Evolutionary conservation across 768 basidiomycete genomes (phyloP), one percentile per base, ranked within the genome.

Genomic region (Termitomyces sp.): DNA sequence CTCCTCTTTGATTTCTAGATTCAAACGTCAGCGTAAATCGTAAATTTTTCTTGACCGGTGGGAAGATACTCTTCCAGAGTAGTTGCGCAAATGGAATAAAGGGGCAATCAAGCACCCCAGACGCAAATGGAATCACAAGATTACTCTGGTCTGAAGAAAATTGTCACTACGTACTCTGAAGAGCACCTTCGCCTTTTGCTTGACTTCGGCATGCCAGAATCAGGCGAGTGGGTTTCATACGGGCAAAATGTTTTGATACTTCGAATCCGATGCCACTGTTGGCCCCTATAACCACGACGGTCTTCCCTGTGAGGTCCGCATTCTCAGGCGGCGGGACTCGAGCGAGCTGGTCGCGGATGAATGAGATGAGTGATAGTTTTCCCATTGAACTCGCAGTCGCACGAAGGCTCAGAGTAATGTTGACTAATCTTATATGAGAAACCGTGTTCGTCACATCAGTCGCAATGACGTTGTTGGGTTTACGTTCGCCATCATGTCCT

Each of bases 181-280:
- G 36, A 5, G 79, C 77, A 12, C 63, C 69, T 48, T 72, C 62
- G 4, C 76, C 78, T 55, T 71, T 76, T 12, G 63, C 57, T 38
- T 71, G 50, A 52, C 60, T 75, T 16, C 78, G 64, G 56, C 77
- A 80, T 3, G 69, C 77, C 23, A 81, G 35, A 35, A 81, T 72
- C 3, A 80, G 64, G 51, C 67, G 70, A 0, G 57, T 71, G 12
- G 79, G 71, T 44, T 73, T 74, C 79, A 81, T 78, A 1, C 56
- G 48, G 0, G 79, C 79, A 44, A 82, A 77, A 57, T 81, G 76
- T 55, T 75, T 78, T 14, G 76, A 71, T 0, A 77, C 74, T 60
- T 82, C 79, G 50, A 79, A 74, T 0, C 82, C 81, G 2, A 83
- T 53, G 1, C 81, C 85, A 30, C 73, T 72, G 61, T 86, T 86